Evolutionary conservation across 192 early-diverging fungal genomes (phyloP), one percentile per base, ranked within the genome.

Genomic region (Entomortierella lignicola): DNA sequence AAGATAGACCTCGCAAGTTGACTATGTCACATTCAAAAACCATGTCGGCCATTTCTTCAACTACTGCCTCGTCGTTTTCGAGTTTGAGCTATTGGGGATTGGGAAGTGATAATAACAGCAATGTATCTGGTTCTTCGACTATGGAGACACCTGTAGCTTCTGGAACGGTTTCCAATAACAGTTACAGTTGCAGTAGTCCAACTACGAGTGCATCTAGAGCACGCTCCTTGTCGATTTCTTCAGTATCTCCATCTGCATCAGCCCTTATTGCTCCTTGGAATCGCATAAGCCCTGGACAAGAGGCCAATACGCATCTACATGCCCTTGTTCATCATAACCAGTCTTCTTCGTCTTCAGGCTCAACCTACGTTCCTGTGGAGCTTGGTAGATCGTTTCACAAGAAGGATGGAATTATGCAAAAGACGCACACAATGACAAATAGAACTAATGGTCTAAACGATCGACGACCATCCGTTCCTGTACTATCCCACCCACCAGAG

Each of bases 11-110:
- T 2, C 62, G 61, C 18, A 79, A 70, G 55, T 4, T 70, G 57
- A 66, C 61, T 18, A 65, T 79, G 75, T 30, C 67, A 2, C 67
- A 79, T 7, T 79, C 75, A 10, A 79, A 79, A 48, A 79, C 75
- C 17, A 79, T 79, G 68, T 48, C 75, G 0, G 48, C 75, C 6
- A 69, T 77, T 15, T 52, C 61, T n/a, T 69, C 41, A 7, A 52
- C 41, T 1, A 42, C 55, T 5, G 52, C 30, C 44, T 47, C 44
- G 4, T 20, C 44, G 17, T 20, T 47, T 47, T 47, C 44, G 20
- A 47, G 20, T 37, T 42, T 51, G 25, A 60, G 57, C 27, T 37
- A 11, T 25, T 63, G 39, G 60, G 60, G 60, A 20, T 25, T 31
- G 7, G 55, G 55, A 4, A 5, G 18, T 20, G 30, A 32, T 37